A percentile compares a stretch with the other conserved stretches of the same genome.
phyloP scores from a whole-genome alignment of 2,329 filamentous ascomycete genomes.

The Exophiala lecanii-corni region DNA sequence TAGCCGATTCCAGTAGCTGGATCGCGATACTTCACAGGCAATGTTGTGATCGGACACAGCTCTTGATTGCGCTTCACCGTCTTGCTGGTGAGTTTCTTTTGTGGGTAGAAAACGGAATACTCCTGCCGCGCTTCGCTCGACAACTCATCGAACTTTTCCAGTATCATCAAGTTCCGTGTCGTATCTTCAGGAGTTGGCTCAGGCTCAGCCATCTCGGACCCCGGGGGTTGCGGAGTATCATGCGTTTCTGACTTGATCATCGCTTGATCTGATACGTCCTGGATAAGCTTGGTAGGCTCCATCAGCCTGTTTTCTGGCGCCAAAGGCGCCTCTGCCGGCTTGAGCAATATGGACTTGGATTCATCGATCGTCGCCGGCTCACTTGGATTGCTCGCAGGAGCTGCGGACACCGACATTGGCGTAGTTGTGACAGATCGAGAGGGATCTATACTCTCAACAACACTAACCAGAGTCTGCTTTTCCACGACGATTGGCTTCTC shows the following conservation, averaged over 20 bases:
- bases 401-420: neutral
- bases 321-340: too few species aligned
- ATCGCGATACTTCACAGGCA: conserved; percentile 77
- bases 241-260: neutral
- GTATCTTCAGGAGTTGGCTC: conserved; percentile 44
- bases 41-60: conserved; percentile 77
- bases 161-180: conserved; percentile 54
- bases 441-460: neutral
- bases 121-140: conserved; percentile 50
- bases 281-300: neutral
- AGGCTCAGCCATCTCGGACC: conserved; percentile 1
- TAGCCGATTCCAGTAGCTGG: conserved; percentile 79
- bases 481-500: neutral
- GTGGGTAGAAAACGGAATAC: conserved; percentile 53
- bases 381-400: neutral
- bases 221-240: neutral
- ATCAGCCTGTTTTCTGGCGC: too few species aligned
- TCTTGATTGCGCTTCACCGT: conserved; percentile 45
- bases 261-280: neutral
- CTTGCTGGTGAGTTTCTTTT: conserved; percentile 37
- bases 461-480: neutral
- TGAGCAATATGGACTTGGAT: too few species aligned
- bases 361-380: neutral
- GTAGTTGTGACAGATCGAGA: neutral
- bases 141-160: conserved; percentile 55